A percentile compares a stretch with the other conserved stretches of the same genome.
Evolutionary conservation across 441 rosid genomes (phyloP).

Genomic region (Gossypium lobatum): DNA sequence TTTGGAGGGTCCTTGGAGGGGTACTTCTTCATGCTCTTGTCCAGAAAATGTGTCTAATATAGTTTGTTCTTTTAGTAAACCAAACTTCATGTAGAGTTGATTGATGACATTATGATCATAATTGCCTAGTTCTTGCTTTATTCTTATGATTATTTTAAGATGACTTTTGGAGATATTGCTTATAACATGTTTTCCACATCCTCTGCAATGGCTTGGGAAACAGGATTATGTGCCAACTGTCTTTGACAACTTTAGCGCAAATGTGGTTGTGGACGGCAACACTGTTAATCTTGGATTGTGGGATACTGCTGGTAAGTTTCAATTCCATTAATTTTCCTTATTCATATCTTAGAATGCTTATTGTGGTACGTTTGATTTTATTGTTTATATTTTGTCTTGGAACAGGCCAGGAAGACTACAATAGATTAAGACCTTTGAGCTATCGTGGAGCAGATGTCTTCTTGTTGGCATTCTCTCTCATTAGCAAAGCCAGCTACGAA

Average conservation of each 20-base stretch:
- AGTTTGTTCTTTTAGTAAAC: too few relatives aligned
- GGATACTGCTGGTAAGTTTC: slow-evolving; percentile 82
- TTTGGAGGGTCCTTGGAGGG: too few relatives aligned
- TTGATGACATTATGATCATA: background rate
- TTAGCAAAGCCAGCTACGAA: slow-evolving; percentile 94
- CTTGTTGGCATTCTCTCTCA: slow-evolving; percentile 81
- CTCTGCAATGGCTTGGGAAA: slow-evolving; percentile 19
- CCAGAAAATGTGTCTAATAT: too few relatives aligned
- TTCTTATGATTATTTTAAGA: background rate
- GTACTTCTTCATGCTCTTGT: too few relatives aligned
- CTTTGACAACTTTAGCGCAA: slow-evolving; percentile 89
- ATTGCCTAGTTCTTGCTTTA: background rate
- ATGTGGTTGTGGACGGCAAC: slow-evolving; percentile 88
- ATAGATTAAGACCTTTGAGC: slow-evolving; percentile 84
- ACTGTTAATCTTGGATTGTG: slow-evolving; percentile 85
- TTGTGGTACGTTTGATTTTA: slow-evolving; percentile 1
- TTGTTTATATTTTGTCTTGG: slow-evolving; percentile 17
- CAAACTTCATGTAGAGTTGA: background rate
- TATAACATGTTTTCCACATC: background rate
- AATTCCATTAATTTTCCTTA: background rate
- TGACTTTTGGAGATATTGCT: background rate
- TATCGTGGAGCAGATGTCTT: slow-evolving; percentile 94
- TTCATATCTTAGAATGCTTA: background rate
- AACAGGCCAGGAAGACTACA: slow-evolving; percentile 91
- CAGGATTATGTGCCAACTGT: slow-evolving; percentile 97